These are phyloP conservation scores for Naegleria fowleri DNA, from an alignment of 208 protist genomes.

Conservation along the genomic window DNA sequence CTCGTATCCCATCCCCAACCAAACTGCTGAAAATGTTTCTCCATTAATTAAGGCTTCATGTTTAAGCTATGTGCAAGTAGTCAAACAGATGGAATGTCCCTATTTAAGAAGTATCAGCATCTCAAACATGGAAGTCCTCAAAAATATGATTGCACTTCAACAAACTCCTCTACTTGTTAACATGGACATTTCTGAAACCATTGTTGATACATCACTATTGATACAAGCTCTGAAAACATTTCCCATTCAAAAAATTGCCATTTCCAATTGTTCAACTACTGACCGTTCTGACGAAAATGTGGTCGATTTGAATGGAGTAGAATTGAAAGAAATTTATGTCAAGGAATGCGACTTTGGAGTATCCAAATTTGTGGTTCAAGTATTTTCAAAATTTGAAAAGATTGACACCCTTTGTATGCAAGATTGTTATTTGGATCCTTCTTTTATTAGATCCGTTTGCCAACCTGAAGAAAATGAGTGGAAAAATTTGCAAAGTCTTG, in stretches of 20 bases:
- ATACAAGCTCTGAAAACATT: background rate
- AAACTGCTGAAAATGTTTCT: background rate
- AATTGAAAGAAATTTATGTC: background rate
- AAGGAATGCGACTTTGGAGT: background rate
- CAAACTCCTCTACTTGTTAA: background rate
- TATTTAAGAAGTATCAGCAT: background rate
- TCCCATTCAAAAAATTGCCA: background rate
- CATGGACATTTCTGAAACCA: background rate
- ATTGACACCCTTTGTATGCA: background rate
- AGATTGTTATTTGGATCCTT: background rate
- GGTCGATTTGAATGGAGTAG: background rate
- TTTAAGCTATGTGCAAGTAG: background rate
- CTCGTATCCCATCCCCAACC: background rate
- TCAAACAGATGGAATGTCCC: background rate
- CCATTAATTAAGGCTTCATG: background rate
- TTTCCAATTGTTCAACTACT: background rate
- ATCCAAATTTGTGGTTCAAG: background rate
- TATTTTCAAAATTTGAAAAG: background rate
- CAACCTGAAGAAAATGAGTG: background rate
- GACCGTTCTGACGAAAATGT: background rate
- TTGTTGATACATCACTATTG: background rate
- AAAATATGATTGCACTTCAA: background rate
- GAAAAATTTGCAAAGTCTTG: background rate
- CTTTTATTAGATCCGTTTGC: background rate
- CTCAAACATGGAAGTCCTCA: background rate